Conservation (phyloP, 169 alveolate genomes). For the Plasmodium gonderi region DNA sequence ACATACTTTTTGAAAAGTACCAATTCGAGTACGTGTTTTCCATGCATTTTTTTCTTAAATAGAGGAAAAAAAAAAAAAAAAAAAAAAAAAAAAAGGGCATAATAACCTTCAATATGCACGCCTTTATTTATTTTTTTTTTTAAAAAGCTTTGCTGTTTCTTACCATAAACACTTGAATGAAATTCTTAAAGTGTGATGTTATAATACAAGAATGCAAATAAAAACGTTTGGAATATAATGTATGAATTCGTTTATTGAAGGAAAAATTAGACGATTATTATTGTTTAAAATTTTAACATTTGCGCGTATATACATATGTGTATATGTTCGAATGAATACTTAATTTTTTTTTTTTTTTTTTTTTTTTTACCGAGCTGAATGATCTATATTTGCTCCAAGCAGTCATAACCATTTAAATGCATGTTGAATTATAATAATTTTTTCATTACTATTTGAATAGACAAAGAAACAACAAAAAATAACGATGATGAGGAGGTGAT, state of each 20-base stretch:
- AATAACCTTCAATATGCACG: not conserved
- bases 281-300: not conserved
- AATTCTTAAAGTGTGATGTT: not conserved
- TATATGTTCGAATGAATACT: not conserved
- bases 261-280: not conserved
- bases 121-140: not conserved
- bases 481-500: conserved; percentile 12
- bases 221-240: not conserved
- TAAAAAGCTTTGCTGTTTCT: not conserved
- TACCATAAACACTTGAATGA: not conserved
- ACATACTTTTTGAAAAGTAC: not conserved
- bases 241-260: not conserved
- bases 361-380: not conserved
- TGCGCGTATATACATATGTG: not conserved
- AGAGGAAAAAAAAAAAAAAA: too few relatives aligned
- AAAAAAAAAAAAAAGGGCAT: not conserved
- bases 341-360: too few relatives aligned
- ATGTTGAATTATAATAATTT: too few relatives aligned
- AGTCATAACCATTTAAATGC: too few relatives aligned
- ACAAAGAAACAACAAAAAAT: conserved; percentile 14
- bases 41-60: not conserved
- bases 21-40: not conserved
- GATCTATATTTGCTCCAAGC: not conserved
- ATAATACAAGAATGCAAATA: not conserved
- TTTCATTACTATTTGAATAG: not conserved